These are phyloP conservation scores for Rhytidiadelphus loreus DNA, from an alignment of 225 moss, liverwort and hornwort genomes.

Conservation along the genomic window DNA sequence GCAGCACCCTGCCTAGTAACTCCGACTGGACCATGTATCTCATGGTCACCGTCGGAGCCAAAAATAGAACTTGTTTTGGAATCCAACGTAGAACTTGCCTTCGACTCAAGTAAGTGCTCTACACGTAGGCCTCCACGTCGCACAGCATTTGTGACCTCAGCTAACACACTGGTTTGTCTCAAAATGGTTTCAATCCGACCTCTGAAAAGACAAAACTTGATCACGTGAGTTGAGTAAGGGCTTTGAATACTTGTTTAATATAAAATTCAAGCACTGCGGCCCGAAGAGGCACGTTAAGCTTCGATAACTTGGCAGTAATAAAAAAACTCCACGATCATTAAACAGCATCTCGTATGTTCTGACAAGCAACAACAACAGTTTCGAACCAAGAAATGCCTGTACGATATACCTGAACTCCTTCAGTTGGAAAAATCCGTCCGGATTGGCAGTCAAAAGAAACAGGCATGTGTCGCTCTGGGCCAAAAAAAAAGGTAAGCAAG, in stretches of 20 bases:
- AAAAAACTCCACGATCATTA: background rate
- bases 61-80: conserved; percentile 27
- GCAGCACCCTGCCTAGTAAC: conserved; percentile 12
- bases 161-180: conserved; percentile 72
- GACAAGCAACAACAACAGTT: background rate
- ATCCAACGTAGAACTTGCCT: conserved; percentile 11
- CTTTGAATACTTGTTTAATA: background rate
- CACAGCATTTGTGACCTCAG: conserved; percentile 60
- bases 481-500: background rate
- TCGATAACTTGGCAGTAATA: background rate
- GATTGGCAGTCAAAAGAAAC: conserved; percentile 83
- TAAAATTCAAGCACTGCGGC: background rate
- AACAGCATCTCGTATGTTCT: background rate
- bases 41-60: conserved; percentile 37
- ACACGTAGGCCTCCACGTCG: conserved; percentile 71
- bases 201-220: conserved; percentile 31
- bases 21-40: conserved; percentile 22
- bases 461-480: conserved; percentile 73
- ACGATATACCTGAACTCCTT: conserved; percentile 86
- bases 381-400: background rate
- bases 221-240: background rate
- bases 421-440: conserved; percentile 84
- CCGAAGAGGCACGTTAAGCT: background rate
- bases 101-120: conserved; percentile 66
- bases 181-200: conserved; percentile 70